Conservation (phyloP, 768 basidiomycete species). For the Collybia sordida region DNA sequence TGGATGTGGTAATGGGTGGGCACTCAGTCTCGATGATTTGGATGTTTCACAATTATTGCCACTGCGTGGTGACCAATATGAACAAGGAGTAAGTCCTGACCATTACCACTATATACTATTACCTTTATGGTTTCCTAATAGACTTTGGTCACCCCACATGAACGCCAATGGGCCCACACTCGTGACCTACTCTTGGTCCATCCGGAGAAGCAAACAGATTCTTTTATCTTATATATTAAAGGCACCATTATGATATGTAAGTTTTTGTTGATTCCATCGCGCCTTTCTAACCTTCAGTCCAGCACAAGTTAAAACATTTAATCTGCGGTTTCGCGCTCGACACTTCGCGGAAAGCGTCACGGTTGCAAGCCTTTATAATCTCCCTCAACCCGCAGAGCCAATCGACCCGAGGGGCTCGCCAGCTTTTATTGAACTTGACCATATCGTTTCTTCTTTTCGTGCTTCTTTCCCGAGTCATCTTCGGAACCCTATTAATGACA, state of each 20-base stretch:
- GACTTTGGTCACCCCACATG: conserved; percentile 46
- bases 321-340: conserved; percentile 60
- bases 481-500: conserved; percentile 53
- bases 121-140: conserved; percentile 18
- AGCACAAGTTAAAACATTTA: conserved; percentile 63
- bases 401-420: conserved; percentile 60
- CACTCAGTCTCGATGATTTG: conserved; percentile 67
- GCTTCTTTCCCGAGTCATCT: conserved; percentile 58
- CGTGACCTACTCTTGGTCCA: conserved; percentile 60
- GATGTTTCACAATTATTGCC: conserved; percentile 74
- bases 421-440: conserved; percentile 65
- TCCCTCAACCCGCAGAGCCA: conserved; percentile 38
- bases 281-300: neutral
- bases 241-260: conserved; percentile 61
- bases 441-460: conserved; percentile 53
- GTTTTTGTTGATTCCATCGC: conserved; percentile 9
- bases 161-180: conserved; percentile 69
- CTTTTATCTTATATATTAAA: conserved; percentile 73
- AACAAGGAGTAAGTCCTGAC: conserved; percentile 50
- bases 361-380: conserved; percentile 29
- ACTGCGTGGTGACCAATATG: conserved; percentile 56
- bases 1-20: conserved; percentile 71
- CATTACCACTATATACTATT: neutral
- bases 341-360: conserved; percentile 59
- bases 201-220: conserved; percentile 62